phyloP scores from a whole-genome alignment of 495 filamentous ascomycete species.

The Penicillium parvum region DNA sequence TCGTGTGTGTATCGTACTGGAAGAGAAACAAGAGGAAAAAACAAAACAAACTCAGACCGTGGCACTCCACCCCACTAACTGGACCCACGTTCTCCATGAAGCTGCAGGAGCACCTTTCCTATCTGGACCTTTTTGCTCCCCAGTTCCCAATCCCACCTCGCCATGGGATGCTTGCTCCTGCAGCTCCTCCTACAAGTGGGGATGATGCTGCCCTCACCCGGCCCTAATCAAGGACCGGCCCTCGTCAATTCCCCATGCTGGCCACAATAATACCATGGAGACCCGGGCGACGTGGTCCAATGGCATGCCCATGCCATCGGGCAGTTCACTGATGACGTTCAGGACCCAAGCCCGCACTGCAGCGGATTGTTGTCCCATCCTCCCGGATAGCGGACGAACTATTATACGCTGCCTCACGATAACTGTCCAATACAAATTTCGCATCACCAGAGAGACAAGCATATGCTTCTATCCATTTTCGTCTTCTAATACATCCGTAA shows the following conservation, averaged over 20 bases:
- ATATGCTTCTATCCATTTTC: constrained; percentile 27
- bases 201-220: constrained; percentile 25
- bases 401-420: constrained; percentile 44
- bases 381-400: constrained; percentile 29
- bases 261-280: constrained; percentile 17
- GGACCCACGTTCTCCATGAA: constrained; percentile 22
- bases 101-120: constrained; percentile 22
- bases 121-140: constrained; percentile 13
- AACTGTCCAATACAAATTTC: constrained; percentile 23
- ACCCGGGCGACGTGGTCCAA: constrained; percentile 42
- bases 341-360: constrained; percentile 27
- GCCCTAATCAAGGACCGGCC: constrained; percentile 30
- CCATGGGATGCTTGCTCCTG: constrained; percentile 20
- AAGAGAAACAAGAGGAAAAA: constrained; percentile 7
- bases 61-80: constrained; percentile 21
- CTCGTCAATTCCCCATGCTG: constrained; percentile 21
- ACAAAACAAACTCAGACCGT: constrained; percentile 12
- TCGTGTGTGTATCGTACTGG: constrained; percentile 4
- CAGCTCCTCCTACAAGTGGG: constrained; percentile 22
- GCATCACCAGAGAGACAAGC: constrained; percentile 23
- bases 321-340: constrained; percentile 38
- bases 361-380: constrained; percentile 27
- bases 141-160: constrained; percentile 17
- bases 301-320: constrained; percentile 28
- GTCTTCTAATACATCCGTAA: constrained; percentile 32